phyloP scores from a whole-genome alignment of 208 protist species.

The Leishmania tropica region DNA sequence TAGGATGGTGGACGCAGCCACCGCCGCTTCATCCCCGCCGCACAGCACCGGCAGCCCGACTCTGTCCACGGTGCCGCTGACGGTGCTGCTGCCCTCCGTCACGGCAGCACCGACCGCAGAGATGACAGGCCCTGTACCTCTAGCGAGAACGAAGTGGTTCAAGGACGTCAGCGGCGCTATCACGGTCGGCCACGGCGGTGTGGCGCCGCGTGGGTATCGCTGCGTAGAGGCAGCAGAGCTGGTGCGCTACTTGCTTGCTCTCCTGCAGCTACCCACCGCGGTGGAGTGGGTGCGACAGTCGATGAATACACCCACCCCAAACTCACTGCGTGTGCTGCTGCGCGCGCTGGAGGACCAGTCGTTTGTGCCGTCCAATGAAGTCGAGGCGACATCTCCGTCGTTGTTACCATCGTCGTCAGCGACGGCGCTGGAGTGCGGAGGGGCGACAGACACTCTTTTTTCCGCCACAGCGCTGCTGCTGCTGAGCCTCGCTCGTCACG shows the following conservation, averaged over 20 bases:
- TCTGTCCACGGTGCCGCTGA: conserved; percentile 10
- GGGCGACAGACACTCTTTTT: conserved; percentile 30
- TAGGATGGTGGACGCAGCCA: not conserved
- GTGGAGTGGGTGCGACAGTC: conserved; percentile 23
- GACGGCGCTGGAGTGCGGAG: conserved; percentile 12
- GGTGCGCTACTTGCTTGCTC: conserved; percentile 23
- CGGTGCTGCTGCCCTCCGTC: conserved; percentile 19
- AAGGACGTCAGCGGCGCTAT: not conserved
- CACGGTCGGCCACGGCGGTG: not conserved
- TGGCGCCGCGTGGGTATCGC: conserved; percentile 13
- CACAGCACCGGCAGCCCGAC: not conserved
- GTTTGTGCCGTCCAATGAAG: conserved; percentile 16
- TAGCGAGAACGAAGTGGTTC: not conserved
- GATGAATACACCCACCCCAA: conserved; percentile 26
- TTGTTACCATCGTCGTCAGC: conserved; percentile 10
- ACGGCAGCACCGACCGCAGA: not conserved
- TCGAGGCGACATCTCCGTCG: conserved; percentile 1
- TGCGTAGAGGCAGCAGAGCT: conserved; percentile 30
- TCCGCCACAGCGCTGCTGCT: conserved; percentile 35
- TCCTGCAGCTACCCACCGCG: conserved; percentile 29
- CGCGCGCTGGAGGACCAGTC: conserved; percentile 29
- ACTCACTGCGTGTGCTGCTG: conserved; percentile 29
- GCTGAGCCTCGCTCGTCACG: conserved; percentile 30
- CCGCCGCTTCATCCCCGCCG: not conserved
- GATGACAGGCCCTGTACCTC: not conserved